Percentiles rank a stretch among this genome's conserved stretches.
These are phyloP conservation scores for Globisporangium radiosum DNA, from an alignment of 352 stramenopile genomes.

Conservation along the genomic window DNA sequence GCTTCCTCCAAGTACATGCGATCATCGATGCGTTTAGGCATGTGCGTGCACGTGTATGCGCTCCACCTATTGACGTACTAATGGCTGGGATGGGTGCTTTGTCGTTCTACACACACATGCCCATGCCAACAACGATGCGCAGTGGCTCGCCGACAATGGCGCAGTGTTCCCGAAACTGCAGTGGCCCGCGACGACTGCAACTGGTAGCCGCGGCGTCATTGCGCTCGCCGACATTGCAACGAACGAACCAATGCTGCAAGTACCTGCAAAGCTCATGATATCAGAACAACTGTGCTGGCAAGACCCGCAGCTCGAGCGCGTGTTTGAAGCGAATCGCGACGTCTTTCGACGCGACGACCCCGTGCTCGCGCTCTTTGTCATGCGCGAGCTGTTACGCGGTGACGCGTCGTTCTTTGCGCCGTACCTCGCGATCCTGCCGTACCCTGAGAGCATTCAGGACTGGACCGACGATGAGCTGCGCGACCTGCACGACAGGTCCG, in stretches of 20 bases:
- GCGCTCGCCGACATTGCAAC: conserved; percentile 43
- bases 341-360: conserved; percentile 78
- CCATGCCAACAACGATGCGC: background rate
- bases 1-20: conserved; percentile 36
- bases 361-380: conserved; percentile 77
- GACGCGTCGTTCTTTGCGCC: conserved; percentile 81
- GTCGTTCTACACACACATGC: too few relatives aligned
- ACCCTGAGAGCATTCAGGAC: conserved; percentile 72
- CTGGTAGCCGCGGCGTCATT: conserved; percentile 54
- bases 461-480: conserved; percentile 65
- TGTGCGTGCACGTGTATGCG: background rate
- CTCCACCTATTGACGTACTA: too few relatives aligned
- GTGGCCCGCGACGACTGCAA: conserved; percentile 48
- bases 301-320: conserved; percentile 34
- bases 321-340: conserved; percentile 50
- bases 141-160: conserved; percentile 71
- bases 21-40: background rate
- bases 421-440: conserved; percentile 81
- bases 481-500: conserved; percentile 65
- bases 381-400: conserved; percentile 58
- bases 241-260: conserved; percentile 57
- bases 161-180: conserved; percentile 69
- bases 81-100: background rate
- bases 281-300: conserved; percentile 54
- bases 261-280: conserved; percentile 67